A percentile compares a stretch with the other conserved stretches of the same genome.
These are phyloP conservation scores for Xylaria hypoxylon DNA, from an alignment of 2,329 filamentous ascomycete species.

Conservation along the genomic window DNA sequence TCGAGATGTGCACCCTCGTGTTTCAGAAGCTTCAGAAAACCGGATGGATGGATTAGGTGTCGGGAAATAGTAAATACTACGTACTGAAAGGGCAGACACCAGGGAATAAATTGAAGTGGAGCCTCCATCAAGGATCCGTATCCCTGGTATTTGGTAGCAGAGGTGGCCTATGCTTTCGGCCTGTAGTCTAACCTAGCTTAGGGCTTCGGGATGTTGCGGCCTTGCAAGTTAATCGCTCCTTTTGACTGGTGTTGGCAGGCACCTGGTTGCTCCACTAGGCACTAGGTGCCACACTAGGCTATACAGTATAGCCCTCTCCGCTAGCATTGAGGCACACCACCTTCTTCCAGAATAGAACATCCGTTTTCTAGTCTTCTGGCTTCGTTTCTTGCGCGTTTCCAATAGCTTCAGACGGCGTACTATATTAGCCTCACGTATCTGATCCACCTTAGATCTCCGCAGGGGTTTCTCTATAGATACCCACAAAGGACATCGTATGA, in stretches of 20 bases:
- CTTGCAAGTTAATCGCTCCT: background rate
- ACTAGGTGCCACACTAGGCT: no score
- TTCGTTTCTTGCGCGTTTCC: no score
- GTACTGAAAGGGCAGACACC: background rate
- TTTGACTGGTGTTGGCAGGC: no score
- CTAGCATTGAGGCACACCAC: no score
- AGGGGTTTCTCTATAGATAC: slow-evolving; percentile 1
- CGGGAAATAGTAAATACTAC: no score
- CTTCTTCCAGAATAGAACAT: no score
- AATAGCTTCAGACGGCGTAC: background rate
- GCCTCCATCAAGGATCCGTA: background rate
- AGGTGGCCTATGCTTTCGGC: slow-evolving; percentile 16
- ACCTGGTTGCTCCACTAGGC: no score
- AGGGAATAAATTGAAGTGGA: background rate
- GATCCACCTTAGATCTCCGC: background rate
- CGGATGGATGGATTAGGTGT: no score
- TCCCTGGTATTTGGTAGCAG: slow-evolving; percentile 9
- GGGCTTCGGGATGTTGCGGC: slow-evolving; percentile 15
- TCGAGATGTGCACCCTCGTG: slow-evolving; percentile 37
- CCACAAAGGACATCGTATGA: background rate
- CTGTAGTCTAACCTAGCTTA: no score
- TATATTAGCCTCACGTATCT: background rate
- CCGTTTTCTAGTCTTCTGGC: no score
- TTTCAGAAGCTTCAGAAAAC: slow-evolving; percentile 39
- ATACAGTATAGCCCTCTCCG: no score